phyloP scores from a whole-genome alignment of 352 stramenopile genomes.

The Phytophthora syringae region DNA sequence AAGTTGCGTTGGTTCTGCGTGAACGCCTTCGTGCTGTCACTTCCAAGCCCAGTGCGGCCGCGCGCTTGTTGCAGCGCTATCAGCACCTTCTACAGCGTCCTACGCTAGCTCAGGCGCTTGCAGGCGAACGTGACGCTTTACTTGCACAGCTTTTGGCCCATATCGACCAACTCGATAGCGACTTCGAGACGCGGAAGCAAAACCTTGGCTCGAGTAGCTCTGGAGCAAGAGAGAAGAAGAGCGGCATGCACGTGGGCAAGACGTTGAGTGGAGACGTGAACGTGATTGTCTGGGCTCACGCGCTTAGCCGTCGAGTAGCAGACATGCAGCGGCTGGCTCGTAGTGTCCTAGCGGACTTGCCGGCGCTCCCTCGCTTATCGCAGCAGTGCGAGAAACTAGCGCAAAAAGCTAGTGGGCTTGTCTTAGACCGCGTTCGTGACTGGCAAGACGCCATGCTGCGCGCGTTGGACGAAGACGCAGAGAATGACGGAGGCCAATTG shows the following conservation, averaged over 20 bases:
- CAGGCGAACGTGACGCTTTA: constrained; percentile 87
- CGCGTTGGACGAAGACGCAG: constrained; percentile 66
- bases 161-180: constrained; percentile 88
- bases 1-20: constrained; percentile 84
- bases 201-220: constrained; percentile 27
- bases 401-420: constrained; percentile 58
- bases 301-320: constrained; percentile 63
- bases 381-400: constrained; percentile 65
- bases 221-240: constrained; percentile 28
- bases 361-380: constrained; percentile 57
- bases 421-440: constrained; percentile 83
- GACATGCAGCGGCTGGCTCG: constrained; percentile 57
- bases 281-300: constrained; percentile 86
- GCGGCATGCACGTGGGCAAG: constrained; percentile 71
- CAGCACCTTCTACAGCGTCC: constrained; percentile 80
- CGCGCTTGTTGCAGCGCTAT: constrained; percentile 90
- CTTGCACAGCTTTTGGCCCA: constrained; percentile 86
- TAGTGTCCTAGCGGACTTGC: constrained; percentile 72
- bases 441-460: constrained; percentile 87
- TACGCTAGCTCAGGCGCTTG: constrained; percentile 77
- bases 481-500: constrained; percentile 59
- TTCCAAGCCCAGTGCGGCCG: constrained; percentile 62
- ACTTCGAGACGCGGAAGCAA: constrained; percentile 76
- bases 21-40: constrained; percentile 72
- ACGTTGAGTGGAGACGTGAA: constrained; percentile 87